A percentile compares a stretch with the other conserved stretches of the same genome.
Evolutionary conservation across 108 stramenopile genomes (phyloP).

Genomic region (Epithemia pelagica): DNA sequence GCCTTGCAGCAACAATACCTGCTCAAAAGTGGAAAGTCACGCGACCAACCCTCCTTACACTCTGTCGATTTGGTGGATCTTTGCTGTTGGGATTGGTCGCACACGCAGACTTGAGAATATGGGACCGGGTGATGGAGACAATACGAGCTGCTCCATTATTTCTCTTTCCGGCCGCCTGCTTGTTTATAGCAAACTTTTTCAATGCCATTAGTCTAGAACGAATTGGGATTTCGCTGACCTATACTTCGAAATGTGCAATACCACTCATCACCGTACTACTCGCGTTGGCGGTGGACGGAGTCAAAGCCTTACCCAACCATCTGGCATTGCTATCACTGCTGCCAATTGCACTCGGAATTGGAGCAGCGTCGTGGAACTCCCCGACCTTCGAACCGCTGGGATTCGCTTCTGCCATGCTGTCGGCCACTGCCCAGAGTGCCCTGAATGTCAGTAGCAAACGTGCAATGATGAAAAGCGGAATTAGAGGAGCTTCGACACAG

Average conservation of each 20-base stretch:
- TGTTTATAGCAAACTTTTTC: conserved; percentile 64
- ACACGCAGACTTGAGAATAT: conserved; percentile 42
- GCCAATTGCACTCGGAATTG: conserved; percentile 70
- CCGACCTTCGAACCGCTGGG: conserved; percentile 66
- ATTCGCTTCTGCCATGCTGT: conserved; percentile 54
- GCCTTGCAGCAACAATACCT: too few species aligned
- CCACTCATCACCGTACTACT: conserved; percentile 65
- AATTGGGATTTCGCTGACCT: conserved; percentile 72
- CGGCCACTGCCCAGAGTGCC: conserved; percentile 58
- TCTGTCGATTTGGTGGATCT: conserved; percentile 67
- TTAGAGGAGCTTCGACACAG: conserved; percentile 52
- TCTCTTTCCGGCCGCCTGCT: conserved; percentile 51
- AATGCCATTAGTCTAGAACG: conserved; percentile 67
- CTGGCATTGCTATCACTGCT: conserved; percentile 48
- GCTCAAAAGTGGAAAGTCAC: conserved; percentile 16
- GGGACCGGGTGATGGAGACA: conserved; percentile 39
- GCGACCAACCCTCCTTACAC: conserved; percentile 53
- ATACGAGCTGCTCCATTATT: conserved; percentile 29
- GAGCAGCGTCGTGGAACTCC: conserved; percentile 63
- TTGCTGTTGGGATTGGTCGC: conserved; percentile 49
- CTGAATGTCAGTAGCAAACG: conserved; percentile 59
- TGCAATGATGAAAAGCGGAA: conserved; percentile 44
- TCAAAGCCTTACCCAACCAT: conserved; percentile 39
- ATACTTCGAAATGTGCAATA: conserved; percentile 74
- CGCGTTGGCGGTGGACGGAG: conserved; percentile 52